phyloP scores from a whole-genome alignment of 2,329 filamentous ascomycete species.

The Aciculosporium take region DNA sequence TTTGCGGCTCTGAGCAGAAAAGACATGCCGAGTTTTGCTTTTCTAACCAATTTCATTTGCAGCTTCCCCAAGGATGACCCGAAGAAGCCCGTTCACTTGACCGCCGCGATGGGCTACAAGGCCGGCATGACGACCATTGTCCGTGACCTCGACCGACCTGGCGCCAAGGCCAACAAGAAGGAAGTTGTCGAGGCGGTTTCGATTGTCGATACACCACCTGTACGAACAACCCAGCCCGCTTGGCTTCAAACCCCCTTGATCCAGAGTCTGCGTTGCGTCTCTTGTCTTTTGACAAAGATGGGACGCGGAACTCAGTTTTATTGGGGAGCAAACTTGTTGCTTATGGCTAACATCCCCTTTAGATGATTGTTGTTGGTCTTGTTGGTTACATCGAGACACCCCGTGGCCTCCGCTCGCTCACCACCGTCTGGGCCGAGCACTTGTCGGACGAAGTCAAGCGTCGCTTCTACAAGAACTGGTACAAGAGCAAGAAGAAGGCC shows the following conservation, averaged over 20 bases:
- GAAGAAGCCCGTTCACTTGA: conserved; percentile 99
- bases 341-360: conserved; percentile 55
- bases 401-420: conserved; percentile 96
- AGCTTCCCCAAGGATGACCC: conserved; percentile 99
- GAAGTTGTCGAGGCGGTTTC: conserved; percentile 81
- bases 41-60: neutral
- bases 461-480: conserved; percentile 99
- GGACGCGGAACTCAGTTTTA: neutral
- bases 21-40: neutral
- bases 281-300: neutral
- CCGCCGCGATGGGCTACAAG: conserved; percentile 98
- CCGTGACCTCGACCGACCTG: conserved; percentile 95
- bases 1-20: too few relatives aligned
- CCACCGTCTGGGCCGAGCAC: conserved; percentile 99
- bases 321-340: conserved; percentile 25
- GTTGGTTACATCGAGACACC: conserved; percentile 99
- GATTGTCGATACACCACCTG: conserved; percentile 86
- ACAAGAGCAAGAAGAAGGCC: conserved; percentile 99
- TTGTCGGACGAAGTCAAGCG: conserved; percentile 97
- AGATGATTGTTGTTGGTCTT: conserved; percentile 99
- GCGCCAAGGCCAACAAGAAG: conserved; percentile 99
- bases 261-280: neutral
- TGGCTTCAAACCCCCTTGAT: conserved; percentile 38
- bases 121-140: conserved; percentile 99
- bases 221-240: conserved; percentile 78